Evolutionary conservation across 2,329 filamentous ascomycete species (phyloP).

Genomic region (Chrysosphaeria jannelii): DNA sequence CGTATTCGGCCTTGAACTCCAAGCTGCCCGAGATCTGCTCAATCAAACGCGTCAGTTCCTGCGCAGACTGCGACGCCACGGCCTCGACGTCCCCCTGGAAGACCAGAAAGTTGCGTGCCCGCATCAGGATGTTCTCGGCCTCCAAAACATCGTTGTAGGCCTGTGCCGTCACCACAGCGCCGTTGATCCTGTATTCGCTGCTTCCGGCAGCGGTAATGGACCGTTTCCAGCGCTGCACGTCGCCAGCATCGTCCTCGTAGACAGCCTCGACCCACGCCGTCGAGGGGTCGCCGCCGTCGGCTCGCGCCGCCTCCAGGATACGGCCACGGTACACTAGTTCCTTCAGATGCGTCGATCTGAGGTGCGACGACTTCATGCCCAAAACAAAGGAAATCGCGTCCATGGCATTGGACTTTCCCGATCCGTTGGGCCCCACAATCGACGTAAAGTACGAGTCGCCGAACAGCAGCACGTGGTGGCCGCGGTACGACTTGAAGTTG

Average conservation of each 20-base stretch:
- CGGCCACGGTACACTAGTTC: slow-evolving; percentile 90
- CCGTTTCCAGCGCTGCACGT: slow-evolving; percentile 88
- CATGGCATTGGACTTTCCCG: slow-evolving; percentile 98
- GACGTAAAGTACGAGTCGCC: slow-evolving; percentile 98
- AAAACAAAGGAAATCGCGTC: slow-evolving; percentile 97
- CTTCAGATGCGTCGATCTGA: slow-evolving; percentile 76
- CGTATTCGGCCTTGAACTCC: slow-evolving; percentile 84
- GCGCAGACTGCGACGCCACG: slow-evolving; percentile 81
- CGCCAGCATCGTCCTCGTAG: slow-evolving; percentile 87
- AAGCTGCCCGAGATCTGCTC: slow-evolving; percentile 94
- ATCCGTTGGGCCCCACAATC: slow-evolving; percentile 98
- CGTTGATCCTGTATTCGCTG: slow-evolving; percentile 94
- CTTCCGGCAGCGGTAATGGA: slow-evolving; percentile 66
- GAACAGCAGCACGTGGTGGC: slow-evolving; percentile 77
- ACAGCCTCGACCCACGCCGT: slow-evolving; percentile 98
- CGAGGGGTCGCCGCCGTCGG: slow-evolving; percentile 53
- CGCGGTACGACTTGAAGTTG: slow-evolving; percentile 99
- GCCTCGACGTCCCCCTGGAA: slow-evolving; percentile 96
- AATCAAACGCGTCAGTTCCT: slow-evolving; percentile 74
- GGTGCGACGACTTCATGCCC: slow-evolving; percentile 93
- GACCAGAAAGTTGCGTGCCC: slow-evolving; percentile 88
- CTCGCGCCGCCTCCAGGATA: slow-evolving; percentile 48
- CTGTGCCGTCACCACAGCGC: slow-evolving; percentile 58
- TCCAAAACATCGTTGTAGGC: slow-evolving; percentile 87
- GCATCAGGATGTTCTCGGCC: slow-evolving; percentile 86